phyloP scores from a whole-genome alignment of 1,284 basidiomycete species.

The Rhodotorula sp. region DNA sequence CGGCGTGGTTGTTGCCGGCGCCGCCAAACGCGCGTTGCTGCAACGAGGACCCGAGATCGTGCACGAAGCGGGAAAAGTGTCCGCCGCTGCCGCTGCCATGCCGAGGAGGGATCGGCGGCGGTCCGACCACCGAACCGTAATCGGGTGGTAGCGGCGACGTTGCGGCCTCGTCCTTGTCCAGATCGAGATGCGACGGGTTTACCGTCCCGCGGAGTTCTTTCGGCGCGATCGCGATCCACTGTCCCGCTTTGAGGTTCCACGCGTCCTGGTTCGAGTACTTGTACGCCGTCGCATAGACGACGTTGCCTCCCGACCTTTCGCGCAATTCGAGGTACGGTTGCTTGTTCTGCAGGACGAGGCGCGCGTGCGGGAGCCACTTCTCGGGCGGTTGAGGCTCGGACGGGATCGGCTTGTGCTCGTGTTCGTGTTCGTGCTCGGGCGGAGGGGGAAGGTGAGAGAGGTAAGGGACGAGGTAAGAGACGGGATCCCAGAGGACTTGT shows the following conservation, averaged over 20 bases:
- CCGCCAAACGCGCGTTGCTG: conserved; percentile 17
- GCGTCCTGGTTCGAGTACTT: conserved; percentile 18
- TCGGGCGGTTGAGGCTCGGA: conserved; percentile 15
- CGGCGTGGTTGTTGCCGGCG: conserved; percentile 16
- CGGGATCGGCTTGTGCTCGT: neutral
- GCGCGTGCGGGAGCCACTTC: conserved; percentile 19
- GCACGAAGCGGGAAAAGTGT: conserved; percentile 30
- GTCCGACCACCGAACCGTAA: neutral
- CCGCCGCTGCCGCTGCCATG: conserved; percentile 13
- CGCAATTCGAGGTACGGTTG: conserved; percentile 40
- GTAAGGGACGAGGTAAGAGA: conserved; percentile 25
- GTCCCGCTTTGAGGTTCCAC: conserved; percentile 28
- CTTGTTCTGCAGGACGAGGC: conserved; percentile 28
- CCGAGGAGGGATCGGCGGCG: conserved; percentile 11
- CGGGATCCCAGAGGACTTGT: conserved; percentile 31
- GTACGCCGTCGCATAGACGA: conserved; percentile 36
- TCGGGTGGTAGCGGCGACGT: neutral
- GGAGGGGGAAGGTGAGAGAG: conserved; percentile 20
- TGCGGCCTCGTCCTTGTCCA: neutral
- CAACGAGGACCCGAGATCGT: conserved; percentile 22
- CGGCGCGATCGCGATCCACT: conserved; percentile 42
- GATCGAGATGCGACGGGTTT: neutral
- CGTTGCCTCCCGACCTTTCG: conserved; percentile 20
- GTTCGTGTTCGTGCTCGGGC: neutral
- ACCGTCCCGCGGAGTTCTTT: conserved; percentile 12